Conservation (phyloP, 1,284 basidiomycete genomes). For the Kwoniella shivajii region DNA sequence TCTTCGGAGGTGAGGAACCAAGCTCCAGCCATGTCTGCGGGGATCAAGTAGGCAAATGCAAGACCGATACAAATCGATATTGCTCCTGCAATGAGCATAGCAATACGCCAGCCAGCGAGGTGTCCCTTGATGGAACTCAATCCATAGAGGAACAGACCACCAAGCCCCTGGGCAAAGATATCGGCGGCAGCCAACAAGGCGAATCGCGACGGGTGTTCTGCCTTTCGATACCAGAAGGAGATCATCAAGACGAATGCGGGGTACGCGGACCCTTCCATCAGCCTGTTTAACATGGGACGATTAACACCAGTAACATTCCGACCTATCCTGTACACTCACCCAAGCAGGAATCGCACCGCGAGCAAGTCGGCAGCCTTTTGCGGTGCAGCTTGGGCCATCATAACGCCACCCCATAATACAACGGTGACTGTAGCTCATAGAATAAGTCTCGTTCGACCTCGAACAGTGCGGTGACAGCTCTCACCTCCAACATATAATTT, state of each 20-base stretch:
- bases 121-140: slow-evolving; percentile 11
- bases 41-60: slow-evolving; percentile 7
- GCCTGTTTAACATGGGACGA: not conserved
- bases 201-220: slow-evolving; percentile 15
- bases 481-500: slow-evolving; percentile 11
- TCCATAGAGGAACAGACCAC: slow-evolving; percentile 14
- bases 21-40: slow-evolving; percentile 2
- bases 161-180: slow-evolving; percentile 14
- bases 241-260: slow-evolving; percentile 18
- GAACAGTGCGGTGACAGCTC: not conserved
- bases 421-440: slow-evolving; percentile 5
- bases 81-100: slow-evolving; percentile 13
- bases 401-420: slow-evolving; percentile 16
- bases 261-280: slow-evolving; percentile 12
- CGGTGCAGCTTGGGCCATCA: slow-evolving; percentile 19
- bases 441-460: not conserved
- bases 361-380: slow-evolving; percentile 9
- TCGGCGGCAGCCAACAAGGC: slow-evolving; percentile 13
- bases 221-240: slow-evolving; percentile 18
- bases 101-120: slow-evolving; percentile 10
- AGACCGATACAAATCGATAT: slow-evolving; percentile 15
- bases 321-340: not conserved
- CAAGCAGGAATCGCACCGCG: slow-evolving; percentile 7
- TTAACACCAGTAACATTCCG: not conserved
- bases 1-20: slow-evolving; percentile 13